Percentiles rank a stretch among this genome's conserved stretches.
Conservation (phyloP, 148 eudicot species). For the Linanthus parryae region DNA sequence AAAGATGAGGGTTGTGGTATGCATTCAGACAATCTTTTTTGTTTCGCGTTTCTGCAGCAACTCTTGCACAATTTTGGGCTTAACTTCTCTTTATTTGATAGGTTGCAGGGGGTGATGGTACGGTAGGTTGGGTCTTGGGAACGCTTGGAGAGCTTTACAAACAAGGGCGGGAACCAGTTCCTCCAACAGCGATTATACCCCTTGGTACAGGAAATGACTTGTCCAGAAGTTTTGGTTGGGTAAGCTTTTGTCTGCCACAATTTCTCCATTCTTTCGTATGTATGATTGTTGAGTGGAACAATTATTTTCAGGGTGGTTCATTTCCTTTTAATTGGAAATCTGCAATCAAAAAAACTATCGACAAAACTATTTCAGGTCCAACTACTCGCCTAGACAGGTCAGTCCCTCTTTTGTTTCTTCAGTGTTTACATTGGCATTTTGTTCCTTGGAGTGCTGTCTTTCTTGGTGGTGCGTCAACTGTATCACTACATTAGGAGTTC, state of each 20-base stretch:
- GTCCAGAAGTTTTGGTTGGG: slow-evolving; percentile 98
- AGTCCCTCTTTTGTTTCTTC: slow-evolving; percentile 1
- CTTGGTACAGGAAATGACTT: slow-evolving; percentile 99
- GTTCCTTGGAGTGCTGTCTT: too few relatives aligned
- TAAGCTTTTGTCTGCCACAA: slow-evolving; percentile 19
- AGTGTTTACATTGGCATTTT: too few relatives aligned
- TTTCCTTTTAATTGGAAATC: slow-evolving; percentile 97
- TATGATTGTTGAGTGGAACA: not conserved
- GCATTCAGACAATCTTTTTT: slow-evolving; percentile 6
- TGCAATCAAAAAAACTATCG: slow-evolving; percentile 76
- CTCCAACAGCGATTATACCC: slow-evolving; percentile 88
- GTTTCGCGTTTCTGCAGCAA: not conserved
- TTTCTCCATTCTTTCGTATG: slow-evolving; percentile 6
- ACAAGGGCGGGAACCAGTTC: slow-evolving; percentile 67
- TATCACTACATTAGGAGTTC: too few relatives aligned
- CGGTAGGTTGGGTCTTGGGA: slow-evolving; percentile 98
- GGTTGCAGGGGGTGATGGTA: slow-evolving; percentile 99
- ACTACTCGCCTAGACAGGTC: slow-evolving; percentile 73
- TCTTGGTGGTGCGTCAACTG: too few relatives aligned
- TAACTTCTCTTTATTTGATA: slow-evolving; percentile 17
- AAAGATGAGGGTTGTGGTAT: slow-evolving; percentile 87
- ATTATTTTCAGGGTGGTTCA: slow-evolving; percentile 72
- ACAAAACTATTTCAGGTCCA: slow-evolving; percentile 44
- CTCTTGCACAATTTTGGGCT: not conserved
- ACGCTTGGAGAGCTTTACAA: slow-evolving; percentile 82